Base-by-base conservation (phyloP, 106 monocot genomes). In the Acanthochlamys bracteata region DNA sequence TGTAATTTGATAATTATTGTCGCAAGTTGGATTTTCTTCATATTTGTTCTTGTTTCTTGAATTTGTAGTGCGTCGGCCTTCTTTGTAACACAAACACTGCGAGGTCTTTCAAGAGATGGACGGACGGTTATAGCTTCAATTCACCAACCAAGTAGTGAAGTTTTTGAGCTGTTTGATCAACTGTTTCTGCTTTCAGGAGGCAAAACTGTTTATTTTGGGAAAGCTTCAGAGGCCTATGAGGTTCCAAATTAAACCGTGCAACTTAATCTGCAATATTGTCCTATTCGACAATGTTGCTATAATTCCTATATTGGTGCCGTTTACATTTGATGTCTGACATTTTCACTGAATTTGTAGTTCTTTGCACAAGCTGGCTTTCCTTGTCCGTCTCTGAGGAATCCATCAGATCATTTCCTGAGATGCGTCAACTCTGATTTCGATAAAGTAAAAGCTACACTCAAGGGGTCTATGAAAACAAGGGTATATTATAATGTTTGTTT, bases 61-160 rank as follows among this genome's bases (percentile, higher is more conserved):
- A 19, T 47, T 1, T 63, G 70, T 82, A 98, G 96, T 75, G 96
- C 91, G 45, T 98, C 96, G 0, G 96, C 96, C 0, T 98, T 98
- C 65, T 98, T 98, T 45, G 96, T 98, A 62, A 91, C 88, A 15
- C 85, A 98, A 56, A 98, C 91, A 11, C 71, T 98, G 39, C 72
- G 88, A 39, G 80, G 83, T n/a, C 73, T 98, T 7, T 85, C 96
- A 1, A 74, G 88, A 71, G 91, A 85, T 57, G 91, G 91, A 20
- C 57, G 96, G 49, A 98, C 96, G 22, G 88, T 98, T 0, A 80
- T 98, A 57, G 91, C 91, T 12, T 91, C 96, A 0, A 83, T 98
- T 43, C 96, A 98, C 41, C 96, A 98, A 62, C 96, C 96, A 7
- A 98, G 96, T 76, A 98, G 96, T 42, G 91, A 98, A 53, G 96